These are phyloP conservation scores for Phialophora expanda DNA, from an alignment of 2,329 filamentous ascomycete genomes.

Conservation along the genomic window DNA sequence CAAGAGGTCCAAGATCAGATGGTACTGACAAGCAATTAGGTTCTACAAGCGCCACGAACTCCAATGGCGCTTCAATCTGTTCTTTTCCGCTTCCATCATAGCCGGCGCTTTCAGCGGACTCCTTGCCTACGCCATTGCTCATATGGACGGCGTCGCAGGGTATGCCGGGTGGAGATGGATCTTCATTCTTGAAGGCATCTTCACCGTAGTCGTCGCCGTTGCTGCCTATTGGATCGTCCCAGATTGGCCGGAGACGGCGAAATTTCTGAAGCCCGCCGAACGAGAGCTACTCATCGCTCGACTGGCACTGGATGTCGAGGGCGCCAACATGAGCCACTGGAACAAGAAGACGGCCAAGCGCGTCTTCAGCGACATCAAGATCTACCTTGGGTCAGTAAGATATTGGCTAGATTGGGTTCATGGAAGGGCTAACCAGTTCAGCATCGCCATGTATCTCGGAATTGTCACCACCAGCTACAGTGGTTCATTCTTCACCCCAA, in stretches of 20 bases:
- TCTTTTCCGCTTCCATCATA: conserved; percentile 47
- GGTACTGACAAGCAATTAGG: conserved; percentile 36
- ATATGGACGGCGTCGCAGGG: conserved; percentile 54
- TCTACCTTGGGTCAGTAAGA: conserved; percentile 41
- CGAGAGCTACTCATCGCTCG: conserved; percentile 47
- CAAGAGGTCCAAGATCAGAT: conserved; percentile 14
- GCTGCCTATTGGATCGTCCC: conserved; percentile 42
- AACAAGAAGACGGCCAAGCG: conserved; percentile 41
- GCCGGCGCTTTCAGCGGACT: conserved; percentile 54
- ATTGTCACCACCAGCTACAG: conserved; percentile 46
- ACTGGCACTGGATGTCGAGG: conserved; percentile 41
- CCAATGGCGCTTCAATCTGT: conserved; percentile 46
- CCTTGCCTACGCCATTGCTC: conserved; percentile 58
- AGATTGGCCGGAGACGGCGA: conserved; percentile 45
- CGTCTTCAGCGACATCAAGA: conserved; percentile 45
- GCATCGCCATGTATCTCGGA: conserved; percentile 43
- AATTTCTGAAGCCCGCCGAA: conserved; percentile 41
- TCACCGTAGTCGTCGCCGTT: conserved; percentile 42
- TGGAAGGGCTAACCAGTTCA: conserved; percentile 30
- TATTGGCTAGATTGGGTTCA: not conserved
- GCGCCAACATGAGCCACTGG: conserved; percentile 42
- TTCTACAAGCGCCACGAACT: conserved; percentile 49
- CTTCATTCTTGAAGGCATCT: conserved; percentile 46
- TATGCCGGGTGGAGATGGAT: conserved; percentile 46
- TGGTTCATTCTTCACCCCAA: conserved; percentile 45